Evolutionary conservation across 345 rosid species (phyloP).

Genomic region (Adansonia digitata): DNA sequence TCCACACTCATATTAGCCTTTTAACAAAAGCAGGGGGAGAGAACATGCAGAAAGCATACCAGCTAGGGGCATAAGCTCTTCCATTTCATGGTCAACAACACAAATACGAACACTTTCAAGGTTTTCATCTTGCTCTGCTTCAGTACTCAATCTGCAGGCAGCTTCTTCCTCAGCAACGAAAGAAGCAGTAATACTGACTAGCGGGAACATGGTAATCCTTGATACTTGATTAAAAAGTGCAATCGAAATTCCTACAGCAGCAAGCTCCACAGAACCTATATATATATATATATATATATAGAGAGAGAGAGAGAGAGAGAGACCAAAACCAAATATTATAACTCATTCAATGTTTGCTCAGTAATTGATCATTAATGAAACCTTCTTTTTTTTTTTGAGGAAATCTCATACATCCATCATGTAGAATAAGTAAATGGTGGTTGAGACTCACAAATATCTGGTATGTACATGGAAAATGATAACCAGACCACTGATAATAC

Average conservation of each 20-base stretch:
- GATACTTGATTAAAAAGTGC: constrained; percentile 64
- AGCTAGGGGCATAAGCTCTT: constrained; percentile 34
- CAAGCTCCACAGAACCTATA: constrained; percentile 59
- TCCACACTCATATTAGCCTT: not conserved
- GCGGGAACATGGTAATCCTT: constrained; percentile 58
- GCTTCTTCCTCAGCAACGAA: constrained; percentile 65
- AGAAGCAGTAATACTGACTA: constrained; percentile 62
- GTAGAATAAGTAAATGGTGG: not conserved
- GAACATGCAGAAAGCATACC: constrained; percentile 23
- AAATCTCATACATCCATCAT: not conserved
- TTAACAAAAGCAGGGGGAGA: constrained; percentile 4
- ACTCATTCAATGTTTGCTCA: not conserved
- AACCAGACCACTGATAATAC: not conserved
- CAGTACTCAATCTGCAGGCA: constrained; percentile 11
- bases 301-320: too few species aligned
- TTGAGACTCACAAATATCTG: not conserved
- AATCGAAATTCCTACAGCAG: constrained; percentile 65
- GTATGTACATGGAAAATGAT: not conserved
- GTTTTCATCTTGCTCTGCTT: constrained; percentile 25
- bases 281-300: not conserved
- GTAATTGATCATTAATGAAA: not conserved
- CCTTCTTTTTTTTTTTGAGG: not conserved
- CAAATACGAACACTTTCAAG: constrained; percentile 23
- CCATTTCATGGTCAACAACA: constrained; percentile 19
- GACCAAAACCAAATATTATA: not conserved